These are phyloP conservation scores for Ophiocytium majus DNA, from an alignment of 352 stramenopile species.

Conservation along the genomic window DNA sequence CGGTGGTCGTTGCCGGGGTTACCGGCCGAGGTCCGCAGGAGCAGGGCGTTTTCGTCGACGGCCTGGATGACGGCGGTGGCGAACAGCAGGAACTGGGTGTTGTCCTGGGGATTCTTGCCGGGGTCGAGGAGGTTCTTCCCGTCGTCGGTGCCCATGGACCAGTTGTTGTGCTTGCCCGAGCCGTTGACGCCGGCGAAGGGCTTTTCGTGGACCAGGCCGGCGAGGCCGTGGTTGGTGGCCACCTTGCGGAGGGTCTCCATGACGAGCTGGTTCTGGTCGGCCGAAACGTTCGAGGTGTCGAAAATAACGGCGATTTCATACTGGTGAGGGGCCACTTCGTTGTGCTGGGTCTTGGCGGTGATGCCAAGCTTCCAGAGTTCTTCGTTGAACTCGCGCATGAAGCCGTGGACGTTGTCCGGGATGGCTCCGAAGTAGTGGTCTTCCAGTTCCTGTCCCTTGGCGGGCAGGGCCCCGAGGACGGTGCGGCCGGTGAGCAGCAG, in stretches of 20 bases:
- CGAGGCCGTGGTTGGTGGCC: slow-evolving; percentile 67
- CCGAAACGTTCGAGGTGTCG: slow-evolving; percentile 69
- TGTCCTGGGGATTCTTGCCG: slow-evolving; percentile 56
- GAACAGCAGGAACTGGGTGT: slow-evolving; percentile 68
- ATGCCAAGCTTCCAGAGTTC: too few relatives aligned
- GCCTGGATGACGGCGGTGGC: slow-evolving; percentile 71
- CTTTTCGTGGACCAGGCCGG: slow-evolving; percentile 77
- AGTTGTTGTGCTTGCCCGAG: slow-evolving; percentile 82
- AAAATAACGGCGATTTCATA: slow-evolving; percentile 77
- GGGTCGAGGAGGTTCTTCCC: slow-evolving; percentile 65
- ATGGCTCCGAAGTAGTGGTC: too few relatives aligned
- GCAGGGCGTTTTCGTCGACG: slow-evolving; percentile 74
- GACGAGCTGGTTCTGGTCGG: slow-evolving; percentile 78
- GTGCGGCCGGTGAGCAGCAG: too few relatives aligned
- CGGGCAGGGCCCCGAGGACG: too few relatives aligned
- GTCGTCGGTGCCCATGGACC: slow-evolving; percentile 70
- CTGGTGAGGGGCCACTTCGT: slow-evolving; percentile 77
- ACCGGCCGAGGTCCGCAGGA: slow-evolving; percentile 73
- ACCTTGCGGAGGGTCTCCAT: slow-evolving; percentile 81
- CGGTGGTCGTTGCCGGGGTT: slow-evolving; percentile 78
- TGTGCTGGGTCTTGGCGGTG: too few relatives aligned
- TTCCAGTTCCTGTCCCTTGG: too few relatives aligned
- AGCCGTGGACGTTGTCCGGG: too few relatives aligned
- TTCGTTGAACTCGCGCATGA: too few relatives aligned
- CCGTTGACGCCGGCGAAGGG: slow-evolving; percentile 80